Conservation (phyloP, 768 basidiomycete species). For the Lactifluus echinatus region DNA sequence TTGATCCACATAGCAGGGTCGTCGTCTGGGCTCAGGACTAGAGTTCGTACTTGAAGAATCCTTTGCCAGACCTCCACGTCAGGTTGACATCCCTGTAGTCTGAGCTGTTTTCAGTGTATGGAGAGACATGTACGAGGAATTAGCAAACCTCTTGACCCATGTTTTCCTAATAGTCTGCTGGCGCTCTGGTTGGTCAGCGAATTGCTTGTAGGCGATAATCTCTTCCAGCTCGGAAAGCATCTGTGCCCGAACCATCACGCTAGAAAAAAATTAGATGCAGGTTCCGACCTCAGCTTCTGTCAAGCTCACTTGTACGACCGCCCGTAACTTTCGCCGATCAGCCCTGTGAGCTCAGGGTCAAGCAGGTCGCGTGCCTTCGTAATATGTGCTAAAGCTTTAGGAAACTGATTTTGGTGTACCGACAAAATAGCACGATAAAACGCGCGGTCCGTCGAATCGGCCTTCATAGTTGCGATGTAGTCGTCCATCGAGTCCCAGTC, state of each 20-base stretch:
- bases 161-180: conserved; percentile 86
- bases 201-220: conserved; percentile 92
- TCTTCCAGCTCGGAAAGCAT: conserved; percentile 98
- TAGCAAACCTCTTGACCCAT: conserved; percentile 86
- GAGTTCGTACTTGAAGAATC: conserved; percentile 88
- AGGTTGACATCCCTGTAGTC: conserved; percentile 91
- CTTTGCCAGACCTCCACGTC: conserved; percentile 99
- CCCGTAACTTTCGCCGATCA: conserved; percentile 95
- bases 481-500: conserved; percentile 99
- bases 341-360: conserved; percentile 82
- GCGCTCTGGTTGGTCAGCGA: conserved; percentile 89
- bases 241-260: conserved; percentile 94
- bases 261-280: conserved; percentile 28
- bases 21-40: conserved; percentile 88
- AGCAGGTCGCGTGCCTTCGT: conserved; percentile 87
- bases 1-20: conserved; percentile 99
- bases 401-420: conserved; percentile 94
- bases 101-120: conserved; percentile 26
- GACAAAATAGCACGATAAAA: conserved; percentile 95
- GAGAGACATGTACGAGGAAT: not conserved
- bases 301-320: conserved; percentile 82
- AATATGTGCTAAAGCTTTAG: conserved; percentile 83
- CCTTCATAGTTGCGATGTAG: conserved; percentile 88
- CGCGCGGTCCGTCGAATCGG: conserved; percentile 85
- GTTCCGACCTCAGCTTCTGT: not conserved